These are phyloP conservation scores for Coemansia sp. DNA, from an alignment of 192 early-diverging fungal species.

Conservation along the genomic window DNA sequence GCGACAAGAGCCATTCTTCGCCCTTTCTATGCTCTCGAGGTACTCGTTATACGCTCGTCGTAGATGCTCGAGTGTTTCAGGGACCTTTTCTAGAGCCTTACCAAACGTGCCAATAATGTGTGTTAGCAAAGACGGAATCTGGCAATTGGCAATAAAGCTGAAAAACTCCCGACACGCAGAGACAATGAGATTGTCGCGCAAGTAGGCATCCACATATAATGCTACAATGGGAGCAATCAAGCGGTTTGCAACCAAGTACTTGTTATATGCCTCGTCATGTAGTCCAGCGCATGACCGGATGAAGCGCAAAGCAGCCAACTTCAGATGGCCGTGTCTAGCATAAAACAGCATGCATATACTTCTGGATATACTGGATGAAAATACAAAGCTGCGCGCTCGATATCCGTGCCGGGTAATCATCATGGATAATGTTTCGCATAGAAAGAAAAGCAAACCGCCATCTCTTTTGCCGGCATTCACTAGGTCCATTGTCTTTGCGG, in stretches of 20 bases:
- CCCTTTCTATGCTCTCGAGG: constrained; percentile 17
- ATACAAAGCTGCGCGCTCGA: constrained; percentile 75
- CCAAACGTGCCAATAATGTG: constrained; percentile 58
- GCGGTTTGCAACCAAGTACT: constrained; percentile 73
- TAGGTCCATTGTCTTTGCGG: constrained; percentile 29
- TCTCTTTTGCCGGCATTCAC: constrained; percentile 9
- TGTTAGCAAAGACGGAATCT: constrained; percentile 67
- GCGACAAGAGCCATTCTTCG: constrained; percentile 12
- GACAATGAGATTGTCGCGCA: constrained; percentile 79
- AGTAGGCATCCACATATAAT: constrained; percentile 61
- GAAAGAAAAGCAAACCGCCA: constrained; percentile 15
- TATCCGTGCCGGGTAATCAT: constrained; percentile 69
- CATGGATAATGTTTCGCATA: constrained; percentile 80
- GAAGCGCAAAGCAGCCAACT: constrained; percentile 76
- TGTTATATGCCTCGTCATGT: constrained; percentile 82
- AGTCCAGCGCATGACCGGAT: constrained; percentile 74
- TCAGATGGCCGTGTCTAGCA: constrained; percentile 67
- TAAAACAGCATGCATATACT: constrained; percentile 68
- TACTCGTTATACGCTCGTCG: constrained; percentile 33
- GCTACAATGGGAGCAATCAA: constrained; percentile 69
- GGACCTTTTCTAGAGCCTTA: constrained; percentile 18
- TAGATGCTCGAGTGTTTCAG: constrained; percentile 22
- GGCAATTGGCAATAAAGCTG: constrained; percentile 71
- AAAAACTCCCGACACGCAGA: constrained; percentile 91
- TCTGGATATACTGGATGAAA: constrained; percentile 61